These are phyloP conservation scores for Euphorbia pulcherrima DNA, from an alignment of 345 rosid species.

Conservation along the genomic window DNA sequence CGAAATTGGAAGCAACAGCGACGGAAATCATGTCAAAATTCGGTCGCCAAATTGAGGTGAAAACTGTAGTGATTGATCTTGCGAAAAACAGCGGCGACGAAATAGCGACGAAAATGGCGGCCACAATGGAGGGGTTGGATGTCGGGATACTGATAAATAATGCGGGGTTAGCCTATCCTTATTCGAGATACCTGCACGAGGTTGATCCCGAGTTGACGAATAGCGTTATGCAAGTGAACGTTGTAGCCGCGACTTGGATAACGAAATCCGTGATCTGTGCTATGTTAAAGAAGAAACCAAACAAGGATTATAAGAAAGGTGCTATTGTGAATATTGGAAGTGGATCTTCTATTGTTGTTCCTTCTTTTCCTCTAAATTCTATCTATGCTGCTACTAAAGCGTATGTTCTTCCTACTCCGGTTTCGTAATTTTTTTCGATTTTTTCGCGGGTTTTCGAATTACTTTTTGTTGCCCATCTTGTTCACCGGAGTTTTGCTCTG, in stretches of 20 bases:
- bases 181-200: slow-evolving; percentile 39
- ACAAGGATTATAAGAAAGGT: slow-evolving; percentile 32
- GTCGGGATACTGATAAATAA: slow-evolving; percentile 41
- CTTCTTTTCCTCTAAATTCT: slow-evolving; percentile 33
- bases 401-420: slow-evolving; percentile 26
- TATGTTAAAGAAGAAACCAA: slow-evolving; percentile 39
- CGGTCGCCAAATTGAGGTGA: slow-evolving; percentile 10
- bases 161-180: slow-evolving; percentile 32
- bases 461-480: no score
- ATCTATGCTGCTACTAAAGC: slow-evolving; percentile 45
- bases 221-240: slow-evolving; percentile 39
- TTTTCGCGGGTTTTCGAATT: no score
- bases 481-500: no score
- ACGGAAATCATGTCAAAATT: slow-evolving; percentile 15
- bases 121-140: slow-evolving; percentile 35
- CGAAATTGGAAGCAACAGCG: slow-evolving; percentile 29
- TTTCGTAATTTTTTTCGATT: no score
- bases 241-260: slow-evolving; percentile 36
- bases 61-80: slow-evolving; percentile 31
- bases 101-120: slow-evolving; percentile 14
- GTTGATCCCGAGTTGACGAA: slow-evolving; percentile 31
- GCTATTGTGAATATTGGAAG: slow-evolving; percentile 50
- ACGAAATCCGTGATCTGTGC: slow-evolving; percentile 31
- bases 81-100: slow-evolving; percentile 23
- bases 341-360: slow-evolving; percentile 29